These are phyloP conservation scores for Volvox reticuliferus DNA, from an alignment of 139 green algal genomes.

Conservation along the genomic window DNA sequence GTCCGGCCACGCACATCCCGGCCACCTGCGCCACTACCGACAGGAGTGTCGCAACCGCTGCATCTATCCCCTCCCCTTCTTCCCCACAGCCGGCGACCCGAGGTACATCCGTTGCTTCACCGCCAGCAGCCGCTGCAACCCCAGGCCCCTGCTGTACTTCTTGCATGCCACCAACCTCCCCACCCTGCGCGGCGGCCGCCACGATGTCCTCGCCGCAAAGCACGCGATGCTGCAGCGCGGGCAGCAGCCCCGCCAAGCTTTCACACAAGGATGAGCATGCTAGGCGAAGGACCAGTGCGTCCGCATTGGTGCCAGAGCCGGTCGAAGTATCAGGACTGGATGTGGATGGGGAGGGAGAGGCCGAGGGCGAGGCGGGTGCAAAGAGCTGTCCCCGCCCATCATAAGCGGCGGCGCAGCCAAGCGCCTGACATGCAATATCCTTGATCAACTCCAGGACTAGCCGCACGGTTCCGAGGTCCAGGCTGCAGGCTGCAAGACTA, in stretches of 20 bases:
- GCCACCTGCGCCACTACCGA: background rate
- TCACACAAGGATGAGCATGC: conserved; percentile 12
- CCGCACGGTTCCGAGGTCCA: background rate
- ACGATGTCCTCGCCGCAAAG: background rate
- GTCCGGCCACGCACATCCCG: background rate
- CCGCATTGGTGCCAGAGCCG: too few relatives aligned
- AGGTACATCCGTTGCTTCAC: background rate
- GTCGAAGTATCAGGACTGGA: too few relatives aligned
- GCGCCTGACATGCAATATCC: conserved; percentile 15
- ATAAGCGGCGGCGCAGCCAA: background rate
- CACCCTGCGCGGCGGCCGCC: background rate
- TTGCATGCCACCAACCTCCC: background rate
- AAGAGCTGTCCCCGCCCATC: background rate
- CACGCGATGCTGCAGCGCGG: background rate
- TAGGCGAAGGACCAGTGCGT: background rate
- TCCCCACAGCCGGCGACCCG: background rate
- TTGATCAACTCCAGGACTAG: background rate
- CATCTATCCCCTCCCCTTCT: background rate
- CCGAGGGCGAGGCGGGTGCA: too few relatives aligned
- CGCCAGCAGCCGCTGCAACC: background rate
- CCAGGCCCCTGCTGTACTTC: background rate
- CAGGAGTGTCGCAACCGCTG: background rate
- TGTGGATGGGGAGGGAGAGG: too few relatives aligned
- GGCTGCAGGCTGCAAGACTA: background rate
- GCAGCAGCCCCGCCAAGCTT: conserved; percentile 11